Evolutionary conservation across 805 yeast genomes (phyloP).

Genomic region (Barnettozyma pratensis): DNA sequence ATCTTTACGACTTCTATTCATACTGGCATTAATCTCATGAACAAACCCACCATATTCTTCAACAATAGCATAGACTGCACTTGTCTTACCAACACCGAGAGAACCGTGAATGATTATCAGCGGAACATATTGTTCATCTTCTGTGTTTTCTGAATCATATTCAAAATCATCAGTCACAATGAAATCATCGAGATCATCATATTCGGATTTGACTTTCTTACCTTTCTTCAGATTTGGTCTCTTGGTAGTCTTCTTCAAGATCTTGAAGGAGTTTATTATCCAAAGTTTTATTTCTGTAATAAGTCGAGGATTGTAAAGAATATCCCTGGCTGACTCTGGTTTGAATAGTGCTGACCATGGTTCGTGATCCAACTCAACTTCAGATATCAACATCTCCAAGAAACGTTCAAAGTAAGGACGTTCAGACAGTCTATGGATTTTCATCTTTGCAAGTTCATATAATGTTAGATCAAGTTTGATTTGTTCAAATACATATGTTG

Average conservation of each 20-base stretch:
- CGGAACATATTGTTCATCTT: slow-evolving; percentile 45
- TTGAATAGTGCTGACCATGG: slow-evolving; percentile 28
- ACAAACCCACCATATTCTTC: slow-evolving; percentile 62
- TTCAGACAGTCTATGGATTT: slow-evolving; percentile 2
- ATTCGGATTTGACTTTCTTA: slow-evolving; percentile 20
- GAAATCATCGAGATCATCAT: slow-evolving; percentile 25
- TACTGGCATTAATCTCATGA: slow-evolving; percentile 77
- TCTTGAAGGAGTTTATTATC: slow-evolving; percentile 29
- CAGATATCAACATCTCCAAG: not conserved
- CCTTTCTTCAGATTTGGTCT: slow-evolving; percentile 29
- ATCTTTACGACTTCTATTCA: slow-evolving; percentile 66
- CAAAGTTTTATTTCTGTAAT: slow-evolving; percentile 25
- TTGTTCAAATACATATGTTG: not conserved
- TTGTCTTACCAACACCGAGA: slow-evolving; percentile 72
- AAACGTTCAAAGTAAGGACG: slow-evolving; percentile 5
- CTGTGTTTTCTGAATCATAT: slow-evolving; percentile 9
- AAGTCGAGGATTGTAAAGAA: slow-evolving; percentile 23
- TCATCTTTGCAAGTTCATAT: not conserved
- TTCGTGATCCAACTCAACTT: not conserved
- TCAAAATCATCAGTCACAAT: slow-evolving; percentile 29
- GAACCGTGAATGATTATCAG: slow-evolving; percentile 65
- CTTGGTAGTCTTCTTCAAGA: slow-evolving; percentile 29
- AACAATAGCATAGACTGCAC: slow-evolving; percentile 64
- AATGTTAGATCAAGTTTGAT: not conserved
- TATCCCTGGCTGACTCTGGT: slow-evolving; percentile 27